A percentile compares a stretch with the other conserved stretches of the same genome.
phyloP scores from a whole-genome alignment of 768 basidiomycete species.

The Plicaturopsis crispa region DNA sequence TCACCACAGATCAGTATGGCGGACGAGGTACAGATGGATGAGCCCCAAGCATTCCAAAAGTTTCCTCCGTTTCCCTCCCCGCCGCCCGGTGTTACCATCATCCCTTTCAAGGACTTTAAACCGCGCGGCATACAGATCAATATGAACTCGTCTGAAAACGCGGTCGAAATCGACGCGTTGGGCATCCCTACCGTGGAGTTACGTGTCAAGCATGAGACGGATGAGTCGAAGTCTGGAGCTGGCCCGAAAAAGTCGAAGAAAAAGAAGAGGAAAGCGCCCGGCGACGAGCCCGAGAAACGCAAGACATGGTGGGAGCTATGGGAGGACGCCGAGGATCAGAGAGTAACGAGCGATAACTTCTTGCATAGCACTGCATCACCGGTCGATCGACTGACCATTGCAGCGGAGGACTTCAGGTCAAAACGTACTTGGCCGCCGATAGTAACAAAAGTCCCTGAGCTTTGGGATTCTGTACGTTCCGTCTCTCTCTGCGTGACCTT shows the following conservation, averaged over 20 bases:
- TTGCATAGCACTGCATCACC: slow-evolving; percentile 35
- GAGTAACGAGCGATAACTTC: slow-evolving; percentile 32
- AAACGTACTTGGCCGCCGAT: no score
- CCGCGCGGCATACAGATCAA: slow-evolving; percentile 50
- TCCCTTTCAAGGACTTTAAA: slow-evolving; percentile 50
- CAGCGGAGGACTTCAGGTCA: slow-evolving; percentile 47
- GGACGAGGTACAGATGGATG: no score
- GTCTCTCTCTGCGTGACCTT: no score
- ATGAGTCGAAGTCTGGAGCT: slow-evolving; percentile 49
- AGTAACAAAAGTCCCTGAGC: no score
- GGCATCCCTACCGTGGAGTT: slow-evolving; percentile 63
- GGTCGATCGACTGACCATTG: slow-evolving; percentile 51
- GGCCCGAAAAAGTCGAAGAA: slow-evolving; percentile 40
- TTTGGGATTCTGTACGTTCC: no score
- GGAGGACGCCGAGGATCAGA: slow-evolving; percentile 50
- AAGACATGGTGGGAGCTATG: slow-evolving; percentile 66
- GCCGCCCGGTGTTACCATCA: slow-evolving; percentile 38
- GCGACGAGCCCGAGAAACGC: slow-evolving; percentile 15
- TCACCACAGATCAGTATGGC: no score
- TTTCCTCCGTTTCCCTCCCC: slow-evolving; percentile 38
- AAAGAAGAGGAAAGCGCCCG: slow-evolving; percentile 7
- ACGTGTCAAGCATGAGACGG: slow-evolving; percentile 42
- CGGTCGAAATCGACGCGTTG: slow-evolving; percentile 55
- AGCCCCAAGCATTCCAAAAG: background rate
- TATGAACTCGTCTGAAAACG: slow-evolving; percentile 31